Evolutionary conservation across 225 moss, liverwort and hornwort genomes (phyloP).

Genomic region (Takakia lepidozioides): DNA sequence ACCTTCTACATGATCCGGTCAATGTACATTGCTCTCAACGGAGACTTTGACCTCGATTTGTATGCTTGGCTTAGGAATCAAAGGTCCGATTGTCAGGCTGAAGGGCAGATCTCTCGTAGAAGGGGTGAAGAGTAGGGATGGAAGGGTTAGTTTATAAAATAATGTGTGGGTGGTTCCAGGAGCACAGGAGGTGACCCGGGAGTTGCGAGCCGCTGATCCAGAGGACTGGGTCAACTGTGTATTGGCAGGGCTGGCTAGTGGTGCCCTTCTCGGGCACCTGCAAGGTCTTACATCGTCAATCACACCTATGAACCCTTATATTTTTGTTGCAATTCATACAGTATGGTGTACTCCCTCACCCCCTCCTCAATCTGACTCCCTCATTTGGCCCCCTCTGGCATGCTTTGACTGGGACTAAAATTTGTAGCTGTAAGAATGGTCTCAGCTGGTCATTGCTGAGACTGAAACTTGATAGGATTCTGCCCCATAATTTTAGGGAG

Average conservation of each 20-base stretch:
- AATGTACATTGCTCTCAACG: no score
- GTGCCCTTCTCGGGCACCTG: slow-evolving; percentile 66
- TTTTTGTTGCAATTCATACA: neutral
- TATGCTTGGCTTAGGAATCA: no score
- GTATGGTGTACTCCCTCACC: neutral
- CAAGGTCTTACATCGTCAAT: slow-evolving; percentile 37
- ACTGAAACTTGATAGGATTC: no score
- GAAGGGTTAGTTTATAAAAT: neutral
- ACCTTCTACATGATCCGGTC: no score
- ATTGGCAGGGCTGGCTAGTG: slow-evolving; percentile 74
- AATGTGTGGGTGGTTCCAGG: slow-evolving; percentile 17
- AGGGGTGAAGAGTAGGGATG: no score
- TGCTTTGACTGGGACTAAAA: no score
- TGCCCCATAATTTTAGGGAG: no score
- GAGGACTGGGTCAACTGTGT: slow-evolving; percentile 67
- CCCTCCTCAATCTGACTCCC: no score
- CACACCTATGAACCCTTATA: neutral
- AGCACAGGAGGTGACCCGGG: slow-evolving; percentile 84
- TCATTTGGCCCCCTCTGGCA: no score
- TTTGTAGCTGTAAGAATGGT: neutral
- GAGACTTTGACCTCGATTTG: no score
- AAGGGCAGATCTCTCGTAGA: no score
- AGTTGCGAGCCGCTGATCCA: slow-evolving; percentile 82
- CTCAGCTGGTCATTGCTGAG: neutral
- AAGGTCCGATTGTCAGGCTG: no score